Percentiles rank a stretch among this genome's conserved stretches.
These are phyloP conservation scores for Fusarium nygamai DNA, from an alignment of 2,329 filamentous ascomycete species.

Conservation along the genomic window DNA sequence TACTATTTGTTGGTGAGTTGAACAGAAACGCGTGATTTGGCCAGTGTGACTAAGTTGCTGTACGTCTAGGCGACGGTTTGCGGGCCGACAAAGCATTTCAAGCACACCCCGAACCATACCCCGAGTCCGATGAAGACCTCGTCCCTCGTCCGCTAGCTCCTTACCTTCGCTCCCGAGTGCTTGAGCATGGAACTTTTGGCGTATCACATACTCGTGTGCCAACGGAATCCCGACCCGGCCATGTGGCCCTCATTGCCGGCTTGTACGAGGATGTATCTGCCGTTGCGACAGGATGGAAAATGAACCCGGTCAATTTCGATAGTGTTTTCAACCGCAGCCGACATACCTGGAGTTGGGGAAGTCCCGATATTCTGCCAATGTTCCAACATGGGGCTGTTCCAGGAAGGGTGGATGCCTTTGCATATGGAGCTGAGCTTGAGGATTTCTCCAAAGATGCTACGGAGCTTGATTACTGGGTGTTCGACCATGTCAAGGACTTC, in stretches of 20 bases:
- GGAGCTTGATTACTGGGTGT: constrained; percentile 91
- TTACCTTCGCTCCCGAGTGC: constrained; percentile 87
- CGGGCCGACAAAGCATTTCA: constrained; percentile 99
- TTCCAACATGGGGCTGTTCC: constrained; percentile 92
- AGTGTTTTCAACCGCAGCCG: constrained; percentile 97
- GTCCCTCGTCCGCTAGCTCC: constrained; percentile 84
- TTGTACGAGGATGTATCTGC: constrained; percentile 98
- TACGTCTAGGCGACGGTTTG: constrained; percentile 78
- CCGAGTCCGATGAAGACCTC: constrained; percentile 71
- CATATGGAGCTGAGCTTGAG: constrained; percentile 85
- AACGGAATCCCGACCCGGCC: constrained; percentile 94
- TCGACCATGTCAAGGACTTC: constrained; percentile 88
- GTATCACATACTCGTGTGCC: constrained; percentile 97
- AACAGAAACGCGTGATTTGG: not conserved
- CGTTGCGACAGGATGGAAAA: constrained; percentile 97
- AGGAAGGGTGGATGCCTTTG: constrained; percentile 86
- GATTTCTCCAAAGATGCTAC: constrained; percentile 88
- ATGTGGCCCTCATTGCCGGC: constrained; percentile 96
- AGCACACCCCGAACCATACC: constrained; percentile 87
- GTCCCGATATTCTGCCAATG: constrained; percentile 97
- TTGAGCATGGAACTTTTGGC: constrained; percentile 92
- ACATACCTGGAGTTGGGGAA: constrained; percentile 99
- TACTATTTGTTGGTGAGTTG: constrained; percentile 87
- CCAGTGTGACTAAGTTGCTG: constrained; percentile 10
- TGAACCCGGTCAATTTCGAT: constrained; percentile 98